Conservation (phyloP, 2,329 filamentous ascomycete species). For the Purpureocillium lavendulum region DNA sequence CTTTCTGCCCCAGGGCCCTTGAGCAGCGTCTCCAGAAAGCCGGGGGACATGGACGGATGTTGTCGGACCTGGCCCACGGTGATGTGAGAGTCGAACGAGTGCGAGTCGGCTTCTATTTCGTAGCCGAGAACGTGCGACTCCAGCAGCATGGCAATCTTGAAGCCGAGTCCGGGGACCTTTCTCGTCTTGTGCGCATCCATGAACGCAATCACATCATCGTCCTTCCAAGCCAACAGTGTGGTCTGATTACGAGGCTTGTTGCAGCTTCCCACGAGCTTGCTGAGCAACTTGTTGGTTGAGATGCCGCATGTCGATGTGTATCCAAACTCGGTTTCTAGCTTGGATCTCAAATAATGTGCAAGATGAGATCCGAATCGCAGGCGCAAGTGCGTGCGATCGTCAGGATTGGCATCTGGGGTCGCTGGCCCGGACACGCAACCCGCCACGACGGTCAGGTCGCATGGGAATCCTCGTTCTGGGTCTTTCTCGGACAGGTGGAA, state of each 20-base stretch:
- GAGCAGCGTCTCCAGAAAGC: constrained; percentile 59
- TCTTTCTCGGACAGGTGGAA: constrained; percentile 68
- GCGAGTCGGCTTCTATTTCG: constrained; percentile 21
- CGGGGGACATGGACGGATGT: constrained; percentile 53
- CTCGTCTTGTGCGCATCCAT: constrained; percentile 69
- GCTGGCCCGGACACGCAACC: constrained; percentile 44
- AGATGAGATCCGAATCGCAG: constrained; percentile 75
- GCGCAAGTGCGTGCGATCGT: constrained; percentile 42
- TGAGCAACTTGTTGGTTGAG: constrained; percentile 76
- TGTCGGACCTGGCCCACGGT: constrained; percentile 58
- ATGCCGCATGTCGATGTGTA: constrained; percentile 87
- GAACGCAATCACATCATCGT: constrained; percentile 52
- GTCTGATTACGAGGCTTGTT: constrained; percentile 89
- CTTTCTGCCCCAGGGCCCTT: constrained; percentile 60
- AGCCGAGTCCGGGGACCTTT: constrained; percentile 79
- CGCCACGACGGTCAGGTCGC: constrained; percentile 60
- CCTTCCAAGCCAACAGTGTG: constrained; percentile 62
- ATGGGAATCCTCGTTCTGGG: constrained; percentile 72
- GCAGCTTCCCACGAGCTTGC: constrained; percentile 74
- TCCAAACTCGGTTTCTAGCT: constrained; percentile 66
- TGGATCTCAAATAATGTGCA: constrained; percentile 62
- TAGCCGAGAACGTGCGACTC: constrained; percentile 45
- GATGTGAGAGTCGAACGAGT: constrained; percentile 36
- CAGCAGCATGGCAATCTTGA: constrained; percentile 44
- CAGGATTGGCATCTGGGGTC: constrained; percentile 14